A percentile compares a stretch with the other conserved stretches of the same genome.
Conservation (phyloP, 1,139 yeast genomes). For the Lodderomyces theae region DNA sequence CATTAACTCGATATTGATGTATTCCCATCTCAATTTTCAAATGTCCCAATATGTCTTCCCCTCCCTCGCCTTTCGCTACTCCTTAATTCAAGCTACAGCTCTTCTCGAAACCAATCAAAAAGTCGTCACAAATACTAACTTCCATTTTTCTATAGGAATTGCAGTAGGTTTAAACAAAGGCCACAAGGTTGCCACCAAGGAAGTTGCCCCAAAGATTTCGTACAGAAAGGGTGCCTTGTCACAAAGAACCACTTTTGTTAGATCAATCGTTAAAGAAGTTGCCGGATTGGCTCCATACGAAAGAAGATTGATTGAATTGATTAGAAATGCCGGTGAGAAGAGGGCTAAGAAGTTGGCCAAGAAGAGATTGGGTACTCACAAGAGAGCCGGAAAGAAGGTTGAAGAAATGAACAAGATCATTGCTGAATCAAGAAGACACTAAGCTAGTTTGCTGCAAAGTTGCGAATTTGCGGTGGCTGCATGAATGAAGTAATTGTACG, state of each 20-base stretch:
- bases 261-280: constrained; percentile 94
- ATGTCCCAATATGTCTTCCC: too few relatives aligned
- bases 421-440: constrained; percentile 93
- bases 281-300: constrained; percentile 99
- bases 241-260: constrained; percentile 94
- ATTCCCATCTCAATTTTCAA: too few relatives aligned
- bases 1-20: too few relatives aligned
- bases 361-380: constrained; percentile 99
- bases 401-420: constrained; percentile 97
- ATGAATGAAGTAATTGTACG: too few relatives aligned
- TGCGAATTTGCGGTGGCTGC: too few relatives aligned
- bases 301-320: constrained; percentile 98
- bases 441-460: too few relatives aligned
- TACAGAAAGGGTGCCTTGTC: constrained; percentile 97
- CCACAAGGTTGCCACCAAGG: constrained; percentile 92
- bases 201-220: constrained; percentile 91
- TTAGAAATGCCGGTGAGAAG: constrained; percentile 99
- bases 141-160: constrained; percentile 65
- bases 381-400: constrained; percentile 99
- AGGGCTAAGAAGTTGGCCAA: constrained; percentile 99
- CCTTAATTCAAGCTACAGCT: too few relatives aligned
- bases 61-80: too few relatives aligned
- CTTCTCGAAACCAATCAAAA: neutral
- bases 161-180: constrained; percentile 99
- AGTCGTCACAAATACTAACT: constrained; percentile 15